Evolutionary conservation across 257 asterid species (phyloP).

Genomic region (Oldenlandia corymbosa): DNA sequence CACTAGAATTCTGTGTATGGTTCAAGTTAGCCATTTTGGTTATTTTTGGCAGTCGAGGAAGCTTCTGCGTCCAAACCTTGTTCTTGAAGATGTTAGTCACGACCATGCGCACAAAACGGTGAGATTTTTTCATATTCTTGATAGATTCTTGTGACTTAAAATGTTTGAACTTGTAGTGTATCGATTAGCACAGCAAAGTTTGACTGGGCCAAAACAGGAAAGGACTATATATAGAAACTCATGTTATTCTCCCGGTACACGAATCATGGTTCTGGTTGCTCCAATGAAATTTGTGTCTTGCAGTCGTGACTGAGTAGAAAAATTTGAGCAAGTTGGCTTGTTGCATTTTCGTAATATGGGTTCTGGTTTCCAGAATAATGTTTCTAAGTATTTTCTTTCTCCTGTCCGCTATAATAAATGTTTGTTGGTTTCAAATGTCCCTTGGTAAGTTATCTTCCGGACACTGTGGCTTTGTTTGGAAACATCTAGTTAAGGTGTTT

Average conservation of each 20-base stretch:
- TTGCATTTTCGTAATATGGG: not conserved
- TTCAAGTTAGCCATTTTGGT: not conserved
- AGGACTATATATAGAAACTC: not conserved
- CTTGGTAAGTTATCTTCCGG: not conserved
- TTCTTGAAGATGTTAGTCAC: slow-evolving; percentile 97
- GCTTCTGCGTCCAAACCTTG: slow-evolving; percentile 86
- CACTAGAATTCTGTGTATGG: not conserved
- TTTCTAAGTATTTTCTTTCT: not conserved
- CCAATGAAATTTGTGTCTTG: not conserved
- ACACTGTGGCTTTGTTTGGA: no score
- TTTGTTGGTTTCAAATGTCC: not conserved
- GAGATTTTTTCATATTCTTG: slow-evolving; percentile 24
- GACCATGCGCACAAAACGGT: slow-evolving; percentile 99
- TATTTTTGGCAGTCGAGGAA: slow-evolving; percentile 73
- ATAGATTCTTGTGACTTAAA: not conserved
- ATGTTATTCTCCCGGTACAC: not conserved
- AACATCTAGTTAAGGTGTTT: not conserved
- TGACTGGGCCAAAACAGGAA: not conserved
- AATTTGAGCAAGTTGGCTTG: not conserved
- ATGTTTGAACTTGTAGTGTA: not conserved
- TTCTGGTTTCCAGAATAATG: not conserved
- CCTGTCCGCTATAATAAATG: not conserved
- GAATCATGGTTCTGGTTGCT: not conserved
- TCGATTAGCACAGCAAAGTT: not conserved
- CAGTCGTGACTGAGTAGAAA: not conserved